Percentiles rank a stretch among this genome's conserved stretches.
Evolutionary conservation across 1,284 basidiomycete species (phyloP).

Genomic region (Trichosporon inkin): DNA sequence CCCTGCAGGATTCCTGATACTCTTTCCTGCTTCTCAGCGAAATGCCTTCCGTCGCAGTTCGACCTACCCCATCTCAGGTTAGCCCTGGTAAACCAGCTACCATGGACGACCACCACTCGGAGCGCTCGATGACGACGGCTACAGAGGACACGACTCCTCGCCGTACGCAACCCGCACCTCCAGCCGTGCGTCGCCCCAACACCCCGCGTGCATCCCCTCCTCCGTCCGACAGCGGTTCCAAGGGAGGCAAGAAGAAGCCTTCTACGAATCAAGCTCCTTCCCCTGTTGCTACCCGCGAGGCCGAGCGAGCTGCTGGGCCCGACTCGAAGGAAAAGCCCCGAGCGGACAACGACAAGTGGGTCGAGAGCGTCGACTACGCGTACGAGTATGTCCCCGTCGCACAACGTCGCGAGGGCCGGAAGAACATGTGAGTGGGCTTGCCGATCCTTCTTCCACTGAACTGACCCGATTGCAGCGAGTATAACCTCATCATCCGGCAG

Average conservation of each 20-base stretch:
- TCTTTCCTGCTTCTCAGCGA: background rate
- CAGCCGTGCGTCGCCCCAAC: constrained; percentile 3
- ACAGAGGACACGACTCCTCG: constrained; percentile 1
- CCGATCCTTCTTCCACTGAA: background rate
- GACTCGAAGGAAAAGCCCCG: background rate
- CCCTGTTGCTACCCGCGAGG: background rate
- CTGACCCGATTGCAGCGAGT: constrained; percentile 55
- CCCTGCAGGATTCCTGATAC: background rate
- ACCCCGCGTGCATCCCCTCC: constrained; percentile 3
- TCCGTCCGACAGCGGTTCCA: background rate
- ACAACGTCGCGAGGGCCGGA: constrained; percentile 27
- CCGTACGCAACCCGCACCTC: background rate
- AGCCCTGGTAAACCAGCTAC: background rate
- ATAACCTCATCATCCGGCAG: constrained; percentile 76
- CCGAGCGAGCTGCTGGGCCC: background rate
- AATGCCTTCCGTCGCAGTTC: constrained; percentile 4
- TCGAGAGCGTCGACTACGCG: constrained; percentile 39
- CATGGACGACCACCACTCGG: constrained; percentile 6
- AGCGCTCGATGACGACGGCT: background rate
- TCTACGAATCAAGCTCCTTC: background rate
- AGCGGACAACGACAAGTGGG: constrained; percentile 23
- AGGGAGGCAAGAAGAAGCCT: background rate
- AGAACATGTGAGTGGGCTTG: constrained; percentile 32
- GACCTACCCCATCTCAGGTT: background rate
- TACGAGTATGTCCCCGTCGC: constrained; percentile 47